phyloP scores from a whole-genome alignment of 495 filamentous ascomycete genomes.

The Tuber melanosporum region DNA sequence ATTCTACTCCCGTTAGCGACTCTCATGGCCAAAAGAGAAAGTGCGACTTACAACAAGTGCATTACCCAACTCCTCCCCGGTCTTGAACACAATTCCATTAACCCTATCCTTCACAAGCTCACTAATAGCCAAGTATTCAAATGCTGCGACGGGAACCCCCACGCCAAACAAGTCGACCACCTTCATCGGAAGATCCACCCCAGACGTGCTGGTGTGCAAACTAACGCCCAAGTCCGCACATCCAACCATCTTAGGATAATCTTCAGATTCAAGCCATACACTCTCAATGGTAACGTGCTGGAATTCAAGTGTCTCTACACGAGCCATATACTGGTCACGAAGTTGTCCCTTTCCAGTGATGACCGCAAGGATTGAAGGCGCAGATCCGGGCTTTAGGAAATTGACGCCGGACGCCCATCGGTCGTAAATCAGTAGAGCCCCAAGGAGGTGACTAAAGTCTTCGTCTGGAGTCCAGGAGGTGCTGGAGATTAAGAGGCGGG shows the following conservation, averaged over 20 bases:
- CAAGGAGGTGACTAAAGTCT: slow-evolving; percentile 85
- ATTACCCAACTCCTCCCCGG: slow-evolving; percentile 26
- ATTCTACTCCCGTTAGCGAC: slow-evolving; percentile 41
- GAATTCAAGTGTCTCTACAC: slow-evolving; percentile 54
- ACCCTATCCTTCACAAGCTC: slow-evolving; percentile 37
- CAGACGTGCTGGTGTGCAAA: slow-evolving; percentile 84
- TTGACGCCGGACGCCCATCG: slow-evolving; percentile 43
- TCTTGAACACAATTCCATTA: slow-evolving; percentile 37
- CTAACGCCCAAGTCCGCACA: slow-evolving; percentile 85
- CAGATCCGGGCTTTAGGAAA: slow-evolving; percentile 38
- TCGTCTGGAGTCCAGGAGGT: slow-evolving; percentile 97
- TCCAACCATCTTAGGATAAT: slow-evolving; percentile 82
- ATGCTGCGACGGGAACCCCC: slow-evolving; percentile 74
- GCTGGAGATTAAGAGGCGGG: slow-evolving; percentile 71
- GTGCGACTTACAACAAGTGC: slow-evolving; percentile 25
- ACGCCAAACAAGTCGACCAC: slow-evolving; percentile 98
- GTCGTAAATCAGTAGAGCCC: slow-evolving; percentile 69
- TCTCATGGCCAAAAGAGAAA: slow-evolving; percentile 39
- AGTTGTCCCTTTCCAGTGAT: slow-evolving; percentile 93
- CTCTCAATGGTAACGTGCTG: slow-evolving; percentile 65
- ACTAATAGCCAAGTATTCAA: slow-evolving; percentile 23
- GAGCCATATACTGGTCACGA: slow-evolving; percentile 63
- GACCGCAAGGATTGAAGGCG: slow-evolving; percentile 68
- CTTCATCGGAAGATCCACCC: slow-evolving; percentile 97
- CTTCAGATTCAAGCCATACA: slow-evolving; percentile 71